Evolutionary conservation across 2,329 filamentous ascomycete species (phyloP).

Genomic region (Sarocladium kiliense): DNA sequence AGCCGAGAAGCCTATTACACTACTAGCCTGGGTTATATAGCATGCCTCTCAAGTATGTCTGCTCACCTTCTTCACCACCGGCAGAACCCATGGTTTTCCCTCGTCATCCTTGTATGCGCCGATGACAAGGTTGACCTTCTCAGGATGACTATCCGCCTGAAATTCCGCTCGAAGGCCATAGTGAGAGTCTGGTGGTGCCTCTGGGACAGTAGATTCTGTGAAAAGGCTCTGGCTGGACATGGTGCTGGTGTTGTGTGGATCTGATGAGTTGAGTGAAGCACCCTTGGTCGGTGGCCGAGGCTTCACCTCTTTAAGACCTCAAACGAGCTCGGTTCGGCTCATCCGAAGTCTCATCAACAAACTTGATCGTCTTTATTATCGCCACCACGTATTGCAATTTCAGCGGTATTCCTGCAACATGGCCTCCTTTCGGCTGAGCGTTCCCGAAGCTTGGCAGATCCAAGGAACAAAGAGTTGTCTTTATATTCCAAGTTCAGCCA

Average conservation of each 20-base stretch:
- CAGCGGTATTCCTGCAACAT: too few relatives aligned
- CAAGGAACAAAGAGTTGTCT: too few relatives aligned
- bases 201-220: background rate
- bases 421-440: too few relatives aligned
- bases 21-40: background rate
- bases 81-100: constrained; percentile 87
- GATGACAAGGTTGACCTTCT: constrained; percentile 32
- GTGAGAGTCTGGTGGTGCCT: constrained; percentile 2
- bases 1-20: constrained; percentile 70
- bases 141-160: constrained; percentile 14
- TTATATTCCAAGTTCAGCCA: too few relatives aligned
- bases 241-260: background rate
- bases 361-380: too few relatives aligned
- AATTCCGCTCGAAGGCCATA: constrained; percentile 12
- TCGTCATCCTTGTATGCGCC: constrained; percentile 87
- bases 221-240: background rate
- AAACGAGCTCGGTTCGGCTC: too few relatives aligned
- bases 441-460: too few relatives aligned
- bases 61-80: constrained; percentile 79
- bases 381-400: too few relatives aligned
- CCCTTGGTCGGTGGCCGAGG: too few relatives aligned
- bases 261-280: too few relatives aligned
- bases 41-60: background rate
- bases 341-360: too few relatives aligned
- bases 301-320: too few relatives aligned